Evolutionary conservation across 768 basidiomycete genomes (phyloP), one percentile per base, ranked within the genome.

Genomic region (Collybiopsis confluens): DNA sequence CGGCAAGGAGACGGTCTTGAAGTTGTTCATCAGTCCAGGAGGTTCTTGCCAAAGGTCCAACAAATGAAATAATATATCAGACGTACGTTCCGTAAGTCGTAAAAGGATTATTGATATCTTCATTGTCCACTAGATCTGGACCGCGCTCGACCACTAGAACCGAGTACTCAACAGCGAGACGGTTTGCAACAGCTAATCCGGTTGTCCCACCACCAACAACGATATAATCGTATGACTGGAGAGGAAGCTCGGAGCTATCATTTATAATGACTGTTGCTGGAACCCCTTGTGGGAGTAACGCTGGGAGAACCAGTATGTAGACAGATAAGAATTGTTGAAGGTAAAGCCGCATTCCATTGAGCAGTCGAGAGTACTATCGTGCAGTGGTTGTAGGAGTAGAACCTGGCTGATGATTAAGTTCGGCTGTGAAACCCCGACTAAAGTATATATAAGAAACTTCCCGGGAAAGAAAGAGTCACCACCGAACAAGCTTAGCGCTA

Each of bases 101-200:
- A 38, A 54, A 59, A 11, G 58, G 58, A 51, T 35, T 15, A 18
- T 47, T 47, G 4, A 59, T 28, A 9, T n/a, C 24, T 10, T 59
- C 58, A 24, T 52, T 45, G 20, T 57, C 18, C 46, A 51, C 54
- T 20, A 26, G 18, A 53, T 70, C 68, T 16, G 48, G 44, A 3
- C 73, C 73, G 0, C 67, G 69, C 46, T 65, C 64, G n/a, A 65
- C 52, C 15, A 65, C 54, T 16, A 65, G 49, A 11, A 65, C 63
- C 1, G 53, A 51, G 23, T 59, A 18, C 15, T 40, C 21, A 40
- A 37, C 30, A 33, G 30, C 30, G 30, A 33, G 30, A 33, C 30
- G 30, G 56, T 58, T 61, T 21, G 64, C 64, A 10, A 64, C 46
- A 9, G 62, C 64, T 20, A 63, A 57, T 10, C 54, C 64, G 5